Percentiles rank a stretch among this genome's conserved stretches.
These are phyloP conservation scores for Tylopilus subfusipes DNA, from an alignment of 768 basidiomycete genomes.

Conservation along the genomic window DNA sequence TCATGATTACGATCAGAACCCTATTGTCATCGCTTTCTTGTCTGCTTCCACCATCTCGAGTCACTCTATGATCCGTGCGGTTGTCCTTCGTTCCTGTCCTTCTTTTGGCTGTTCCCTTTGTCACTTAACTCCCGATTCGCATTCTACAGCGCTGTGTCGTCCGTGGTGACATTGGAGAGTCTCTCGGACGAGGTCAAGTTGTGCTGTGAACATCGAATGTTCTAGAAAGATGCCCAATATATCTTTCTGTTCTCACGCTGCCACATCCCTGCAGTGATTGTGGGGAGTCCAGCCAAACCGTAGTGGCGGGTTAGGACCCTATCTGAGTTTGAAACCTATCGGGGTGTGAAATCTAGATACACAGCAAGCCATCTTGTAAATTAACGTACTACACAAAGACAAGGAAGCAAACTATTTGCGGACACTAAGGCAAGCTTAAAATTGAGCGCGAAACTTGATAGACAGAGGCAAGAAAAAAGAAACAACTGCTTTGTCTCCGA, in stretches of 20 bases:
- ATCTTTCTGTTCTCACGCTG: constrained; percentile 12
- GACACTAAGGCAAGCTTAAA: background rate
- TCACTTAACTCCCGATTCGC: background rate
- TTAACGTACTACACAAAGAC: constrained; percentile 6
- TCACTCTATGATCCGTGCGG: constrained; percentile 11
- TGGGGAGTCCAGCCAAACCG: too few species aligned
- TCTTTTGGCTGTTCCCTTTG: background rate
- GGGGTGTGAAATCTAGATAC: too few species aligned
- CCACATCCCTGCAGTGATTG: too few species aligned
- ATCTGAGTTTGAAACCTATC: too few species aligned
- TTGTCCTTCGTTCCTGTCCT: background rate
- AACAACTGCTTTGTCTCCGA: background rate
- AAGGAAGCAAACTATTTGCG: background rate
- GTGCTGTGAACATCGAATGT: constrained; percentile 20
- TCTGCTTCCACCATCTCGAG: constrained; percentile 26
- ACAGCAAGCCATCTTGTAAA: background rate
- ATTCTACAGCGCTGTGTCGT: background rate
- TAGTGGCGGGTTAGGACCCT: too few species aligned
- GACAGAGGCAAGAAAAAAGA: background rate
- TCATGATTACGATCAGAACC: constrained; percentile 19
- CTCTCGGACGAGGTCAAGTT: background rate
- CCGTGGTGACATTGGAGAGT: background rate
- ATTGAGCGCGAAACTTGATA: background rate
- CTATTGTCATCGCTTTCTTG: constrained; percentile 12
- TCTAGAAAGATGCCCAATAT: constrained; percentile 26